Evolutionary conservation across 441 rosid species (phyloP).

Genomic region (Gossypium gossypioides): DNA sequence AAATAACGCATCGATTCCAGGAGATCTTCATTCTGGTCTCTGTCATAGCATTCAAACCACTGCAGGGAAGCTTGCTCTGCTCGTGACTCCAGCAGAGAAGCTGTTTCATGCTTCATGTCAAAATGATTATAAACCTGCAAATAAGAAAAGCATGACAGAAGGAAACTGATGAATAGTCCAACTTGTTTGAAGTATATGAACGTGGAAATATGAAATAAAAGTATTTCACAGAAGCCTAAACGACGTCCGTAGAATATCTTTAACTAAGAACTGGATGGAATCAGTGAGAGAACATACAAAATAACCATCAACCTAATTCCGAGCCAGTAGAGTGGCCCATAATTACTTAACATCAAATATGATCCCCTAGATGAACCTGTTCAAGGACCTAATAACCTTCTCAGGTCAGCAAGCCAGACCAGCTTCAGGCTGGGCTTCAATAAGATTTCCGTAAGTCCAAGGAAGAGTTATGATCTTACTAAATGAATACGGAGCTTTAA

Average conservation of each 20-base stretch:
- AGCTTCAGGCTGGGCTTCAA: not conserved
- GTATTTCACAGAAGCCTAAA: not conserved
- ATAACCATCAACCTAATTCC: slow-evolving; percentile 4
- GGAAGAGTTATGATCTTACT: not conserved
- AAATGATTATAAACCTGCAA: slow-evolving; percentile 90
- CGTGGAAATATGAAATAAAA: slow-evolving; percentile 6
- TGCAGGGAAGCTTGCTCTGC: slow-evolving; percentile 64
- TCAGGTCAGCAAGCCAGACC: not conserved
- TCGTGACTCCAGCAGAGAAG: slow-evolving; percentile 75
- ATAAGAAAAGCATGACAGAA: slow-evolving; percentile 8
- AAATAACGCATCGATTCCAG: slow-evolving; percentile 86
- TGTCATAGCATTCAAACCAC: slow-evolving; percentile 75
- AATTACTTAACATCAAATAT: not conserved
- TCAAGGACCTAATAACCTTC: not conserved
- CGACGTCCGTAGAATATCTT: not conserved
- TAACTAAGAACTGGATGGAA: not conserved
- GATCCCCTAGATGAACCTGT: not conserved
- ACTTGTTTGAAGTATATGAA: not conserved
- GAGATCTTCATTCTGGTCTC: slow-evolving; percentile 87
- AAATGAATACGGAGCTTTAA: not conserved
- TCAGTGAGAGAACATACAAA: not conserved
- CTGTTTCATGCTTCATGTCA: slow-evolving; percentile 96
- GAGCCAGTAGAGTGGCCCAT: not conserved
- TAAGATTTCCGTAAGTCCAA: not conserved
- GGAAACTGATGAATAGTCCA: not conserved